These are phyloP conservation scores for Rubia balearica DNA, from an alignment of 305 asterid species.

Conservation along the genomic window DNA sequence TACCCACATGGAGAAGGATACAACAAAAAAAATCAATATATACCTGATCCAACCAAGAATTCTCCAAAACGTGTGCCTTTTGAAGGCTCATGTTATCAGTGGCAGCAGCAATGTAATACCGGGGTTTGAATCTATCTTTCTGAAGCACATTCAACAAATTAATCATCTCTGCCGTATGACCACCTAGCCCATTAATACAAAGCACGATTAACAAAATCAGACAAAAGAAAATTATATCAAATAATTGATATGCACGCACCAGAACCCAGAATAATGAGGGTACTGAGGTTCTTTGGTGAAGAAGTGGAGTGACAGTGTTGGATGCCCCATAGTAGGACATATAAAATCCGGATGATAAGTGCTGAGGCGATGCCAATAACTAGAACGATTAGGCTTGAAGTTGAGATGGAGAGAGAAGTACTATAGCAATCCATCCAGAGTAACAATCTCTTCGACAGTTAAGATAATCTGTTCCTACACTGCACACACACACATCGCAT, in stretches of 20 bases:
- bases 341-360: conserved; percentile 41
- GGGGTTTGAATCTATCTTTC: conserved; percentile 56
- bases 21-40: no score
- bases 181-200: conserved; percentile 13
- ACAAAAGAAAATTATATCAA: no score
- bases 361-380: conserved; percentile 34
- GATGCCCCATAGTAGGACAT: conserved; percentile 38
- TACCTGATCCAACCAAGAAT: conserved; percentile 34
- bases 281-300: conserved; percentile 37
- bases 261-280: conserved; percentile 78
- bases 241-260: conserved; percentile 23
- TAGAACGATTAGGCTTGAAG: not conserved
- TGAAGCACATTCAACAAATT: conserved; percentile 60
- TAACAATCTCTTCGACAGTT: not conserved
- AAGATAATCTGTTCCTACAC: not conserved
- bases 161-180: conserved; percentile 96
- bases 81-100: conserved; percentile 94
- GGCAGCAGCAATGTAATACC: conserved; percentile 85
- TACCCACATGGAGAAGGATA: no score
- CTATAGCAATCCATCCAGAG: not conserved
- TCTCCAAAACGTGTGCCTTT: conserved; percentile 67
- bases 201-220: no score
- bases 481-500: no score
- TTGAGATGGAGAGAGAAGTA: not conserved
- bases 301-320: conserved; percentile 29